A percentile compares a stretch with the other conserved stretches of the same genome.
Evolutionary conservation across 208 protist genomes (phyloP).

Genomic region (Angomonas deanei): DNA sequence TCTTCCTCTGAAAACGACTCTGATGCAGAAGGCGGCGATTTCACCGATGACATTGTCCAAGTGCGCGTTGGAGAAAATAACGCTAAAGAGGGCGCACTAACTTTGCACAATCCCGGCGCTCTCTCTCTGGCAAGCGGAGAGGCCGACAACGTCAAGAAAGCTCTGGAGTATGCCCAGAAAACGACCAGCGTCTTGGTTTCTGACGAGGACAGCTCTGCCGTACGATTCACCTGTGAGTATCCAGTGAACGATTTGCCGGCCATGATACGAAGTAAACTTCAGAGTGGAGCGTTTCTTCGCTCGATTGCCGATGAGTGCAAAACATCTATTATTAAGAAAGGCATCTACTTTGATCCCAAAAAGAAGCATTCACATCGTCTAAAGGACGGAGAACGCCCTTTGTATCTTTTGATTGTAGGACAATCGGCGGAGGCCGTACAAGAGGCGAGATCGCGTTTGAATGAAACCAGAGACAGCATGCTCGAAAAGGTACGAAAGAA

Average conservation of each 20-base stretch:
- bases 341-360: conserved; percentile 72
- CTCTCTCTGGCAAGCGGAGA: no score
- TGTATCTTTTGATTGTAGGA: conserved; percentile 79
- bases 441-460: conserved; percentile 45
- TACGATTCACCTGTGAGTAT: conserved; percentile 82
- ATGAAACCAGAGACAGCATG: conserved; percentile 58
- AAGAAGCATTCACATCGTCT: conserved; percentile 70
- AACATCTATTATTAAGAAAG: conserved; percentile 76
- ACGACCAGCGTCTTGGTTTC: conserved; percentile 45
- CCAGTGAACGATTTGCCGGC: conserved; percentile 78
- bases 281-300: conserved; percentile 51
- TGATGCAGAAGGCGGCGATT: conserved; percentile 24
- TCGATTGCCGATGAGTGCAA: conserved; percentile 54
- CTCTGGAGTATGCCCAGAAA: conserved; percentile 69
- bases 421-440: conserved; percentile 65
- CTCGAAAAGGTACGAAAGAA: conserved; percentile 41
- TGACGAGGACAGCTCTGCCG: conserved; percentile 7
- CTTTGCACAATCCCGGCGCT: conserved; percentile 12
- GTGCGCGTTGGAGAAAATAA: no score
- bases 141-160: conserved; percentile 55
- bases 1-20: conserved; percentile 35
- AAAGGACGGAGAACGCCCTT: conserved; percentile 68
- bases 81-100: conserved; percentile 1
- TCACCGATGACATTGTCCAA: conserved; percentile 17
- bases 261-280: conserved; percentile 53